phyloP scores from a whole-genome alignment of 192 early-diverging fungal species.

The Podila minutissima region DNA sequence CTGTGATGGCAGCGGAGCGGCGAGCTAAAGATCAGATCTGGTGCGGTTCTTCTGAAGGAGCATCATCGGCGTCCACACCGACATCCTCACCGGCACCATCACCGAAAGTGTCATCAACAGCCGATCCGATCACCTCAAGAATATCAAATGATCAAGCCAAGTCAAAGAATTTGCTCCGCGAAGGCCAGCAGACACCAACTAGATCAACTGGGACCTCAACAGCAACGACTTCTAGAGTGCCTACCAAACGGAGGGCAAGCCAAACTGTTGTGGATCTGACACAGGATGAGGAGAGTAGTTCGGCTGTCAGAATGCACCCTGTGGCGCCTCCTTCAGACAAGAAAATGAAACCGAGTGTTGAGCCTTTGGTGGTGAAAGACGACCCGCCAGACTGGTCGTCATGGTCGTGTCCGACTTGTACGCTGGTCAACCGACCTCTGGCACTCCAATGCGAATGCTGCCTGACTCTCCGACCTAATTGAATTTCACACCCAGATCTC shows the following conservation, averaged over 20 bases:
- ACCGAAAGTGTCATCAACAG: neutral
- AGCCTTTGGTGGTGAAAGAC: neutral
- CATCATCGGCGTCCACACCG: neutral
- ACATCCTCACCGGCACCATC: neutral
- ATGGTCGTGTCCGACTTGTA: slow-evolving; percentile 68
- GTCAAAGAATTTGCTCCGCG: neutral
- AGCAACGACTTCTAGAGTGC: neutral
- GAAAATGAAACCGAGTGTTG: neutral
- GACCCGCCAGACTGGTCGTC: slow-evolving; percentile 7
- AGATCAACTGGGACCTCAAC: neutral
- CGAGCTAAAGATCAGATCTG: slow-evolving; percentile 68
- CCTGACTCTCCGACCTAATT: slow-evolving; percentile 23
- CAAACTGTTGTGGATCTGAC: too few relatives aligned
- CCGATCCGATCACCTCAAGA: neutral
- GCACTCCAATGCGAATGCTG: slow-evolving; percentile 61
- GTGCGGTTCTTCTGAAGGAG: slow-evolving; percentile 63
- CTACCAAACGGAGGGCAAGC: too few relatives aligned
- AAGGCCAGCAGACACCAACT: neutral
- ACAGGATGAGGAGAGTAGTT: too few relatives aligned
- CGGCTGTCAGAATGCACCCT: too few relatives aligned
- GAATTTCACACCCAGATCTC: neutral
- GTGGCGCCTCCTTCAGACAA: neutral
- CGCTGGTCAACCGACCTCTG: slow-evolving; percentile 59
- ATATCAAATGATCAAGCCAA: neutral
- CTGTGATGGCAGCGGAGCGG: slow-evolving; percentile 75